Percentiles rank a stretch among this genome's conserved stretches.
These are phyloP conservation scores for Pseudodiploospora longispora DNA, from an alignment of 2,329 filamentous ascomycete genomes.

Conservation along the genomic window DNA sequence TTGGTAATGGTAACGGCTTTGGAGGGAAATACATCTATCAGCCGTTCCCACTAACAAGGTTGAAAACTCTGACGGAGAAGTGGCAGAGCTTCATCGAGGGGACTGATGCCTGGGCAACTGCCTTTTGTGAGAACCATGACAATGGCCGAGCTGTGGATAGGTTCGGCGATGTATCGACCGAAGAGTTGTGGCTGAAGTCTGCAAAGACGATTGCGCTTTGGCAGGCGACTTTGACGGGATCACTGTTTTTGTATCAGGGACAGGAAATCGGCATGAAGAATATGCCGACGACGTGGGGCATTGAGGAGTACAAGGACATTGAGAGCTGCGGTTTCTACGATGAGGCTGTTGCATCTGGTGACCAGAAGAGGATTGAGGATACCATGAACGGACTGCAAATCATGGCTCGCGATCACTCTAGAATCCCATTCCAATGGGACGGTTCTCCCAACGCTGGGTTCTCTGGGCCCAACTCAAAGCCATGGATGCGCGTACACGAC, in stretches of 20 bases:
- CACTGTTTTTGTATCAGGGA: slow-evolving; percentile 51
- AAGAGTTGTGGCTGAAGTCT: slow-evolving; percentile 33
- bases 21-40: slow-evolving; percentile 42
- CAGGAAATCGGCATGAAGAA: slow-evolving; percentile 57
- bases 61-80: slow-evolving; percentile 35
- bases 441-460: slow-evolving; percentile 53
- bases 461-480: slow-evolving; percentile 33
- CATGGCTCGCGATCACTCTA: slow-evolving; percentile 54
- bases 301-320: slow-evolving; percentile 47
- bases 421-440: slow-evolving; percentile 62
- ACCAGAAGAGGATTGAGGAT: slow-evolving; percentile 28
- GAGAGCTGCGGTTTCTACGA: slow-evolving; percentile 45
- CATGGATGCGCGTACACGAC: slow-evolving; percentile 64
- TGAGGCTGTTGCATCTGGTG: slow-evolving; percentile 29
- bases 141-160: slow-evolving; percentile 49
- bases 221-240: slow-evolving; percentile 42
- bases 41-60: slow-evolving; percentile 33
- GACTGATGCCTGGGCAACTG: slow-evolving; percentile 49
- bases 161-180: slow-evolving; percentile 38
- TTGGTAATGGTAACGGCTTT: slow-evolving; percentile 40
- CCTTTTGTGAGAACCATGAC: slow-evolving; percentile 58
- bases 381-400: slow-evolving; percentile 46
- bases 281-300: slow-evolving; percentile 39
- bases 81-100: slow-evolving; percentile 43
- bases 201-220: slow-evolving; percentile 47